Evolutionary conservation across 441 rosid species (phyloP).

Genomic region (Syzygium malaccense): DNA sequence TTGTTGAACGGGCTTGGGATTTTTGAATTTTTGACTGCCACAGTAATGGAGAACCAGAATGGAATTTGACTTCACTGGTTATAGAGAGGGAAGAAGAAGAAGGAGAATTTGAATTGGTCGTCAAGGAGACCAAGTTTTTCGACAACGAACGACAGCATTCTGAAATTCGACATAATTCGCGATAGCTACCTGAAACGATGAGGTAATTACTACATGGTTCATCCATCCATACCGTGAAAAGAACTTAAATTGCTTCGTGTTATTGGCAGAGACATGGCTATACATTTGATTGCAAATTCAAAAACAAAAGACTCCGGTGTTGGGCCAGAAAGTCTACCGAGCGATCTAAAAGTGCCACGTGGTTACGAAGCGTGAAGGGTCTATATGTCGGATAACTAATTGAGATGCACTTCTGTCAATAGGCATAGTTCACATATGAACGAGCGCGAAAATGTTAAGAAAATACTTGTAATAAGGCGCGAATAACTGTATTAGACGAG

Average conservation of each 20-base stretch:
- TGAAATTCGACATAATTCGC: too few relatives aligned
- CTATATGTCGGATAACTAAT: background rate
- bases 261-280: background rate
- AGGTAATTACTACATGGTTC: too few relatives aligned
- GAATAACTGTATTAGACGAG: background rate
- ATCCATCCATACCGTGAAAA: background rate
- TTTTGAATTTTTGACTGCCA: background rate
- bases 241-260: background rate
- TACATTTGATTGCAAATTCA: background rate
- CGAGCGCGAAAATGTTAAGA: background rate
- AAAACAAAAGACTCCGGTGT: background rate
- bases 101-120: background rate
- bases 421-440: background rate
- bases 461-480: background rate
- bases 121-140: background rate
- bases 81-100: background rate
- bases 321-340: background rate
- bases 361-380: background rate
- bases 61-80: background rate
- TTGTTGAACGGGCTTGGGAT: background rate
- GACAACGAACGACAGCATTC: too few relatives aligned
- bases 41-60: background rate
- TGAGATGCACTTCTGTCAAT: background rate
- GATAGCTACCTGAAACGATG: too few relatives aligned
- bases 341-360: background rate